Percentiles rank a stretch among this genome's conserved stretches.
Conservation (phyloP, 768 basidiomycete genomes). For the Mycena latifolia region DNA sequence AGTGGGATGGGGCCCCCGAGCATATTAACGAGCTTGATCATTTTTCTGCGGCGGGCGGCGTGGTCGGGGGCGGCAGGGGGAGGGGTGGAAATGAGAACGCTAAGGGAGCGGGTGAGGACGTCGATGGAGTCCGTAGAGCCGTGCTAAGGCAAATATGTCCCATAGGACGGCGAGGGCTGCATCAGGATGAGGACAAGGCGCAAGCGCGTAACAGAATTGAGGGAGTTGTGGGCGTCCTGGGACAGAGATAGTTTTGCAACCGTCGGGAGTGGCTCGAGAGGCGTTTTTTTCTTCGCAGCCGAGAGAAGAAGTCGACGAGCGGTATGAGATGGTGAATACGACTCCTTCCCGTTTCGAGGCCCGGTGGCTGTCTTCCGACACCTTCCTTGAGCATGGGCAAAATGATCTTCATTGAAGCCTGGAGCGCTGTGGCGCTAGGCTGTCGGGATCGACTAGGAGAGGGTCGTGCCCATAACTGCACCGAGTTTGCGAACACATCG, state of each 20-base stretch:
- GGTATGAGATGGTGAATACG: constrained; percentile 16
- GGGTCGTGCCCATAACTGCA: constrained; percentile 32
- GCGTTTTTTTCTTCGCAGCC: not conserved
- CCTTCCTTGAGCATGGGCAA: not conserved
- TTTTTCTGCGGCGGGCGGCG: constrained; percentile 25
- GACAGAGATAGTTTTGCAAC: constrained; percentile 16
- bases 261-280: not conserved
- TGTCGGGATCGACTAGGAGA: constrained; percentile 17
- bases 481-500: constrained; percentile 25
- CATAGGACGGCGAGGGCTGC: constrained; percentile 22
- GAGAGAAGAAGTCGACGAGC: constrained; percentile 15
- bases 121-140: constrained; percentile 20
- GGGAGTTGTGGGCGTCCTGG: constrained; percentile 17
- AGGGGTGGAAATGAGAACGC: constrained; percentile 1
- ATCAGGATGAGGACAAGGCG: constrained; percentile 34
- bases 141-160: not conserved
- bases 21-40: constrained; percentile 32
- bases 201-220: constrained; percentile 22
- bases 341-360: constrained; percentile 33
- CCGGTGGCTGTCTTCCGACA: not conserved
- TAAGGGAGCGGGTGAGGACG: constrained; percentile 8
- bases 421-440: not conserved
- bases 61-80: constrained; percentile 9
- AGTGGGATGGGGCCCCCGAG: constrained; percentile 30
- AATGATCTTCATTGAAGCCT: constrained; percentile 16